phyloP scores from a whole-genome alignment of 1,139 yeast species.

The Candida sp. region DNA sequence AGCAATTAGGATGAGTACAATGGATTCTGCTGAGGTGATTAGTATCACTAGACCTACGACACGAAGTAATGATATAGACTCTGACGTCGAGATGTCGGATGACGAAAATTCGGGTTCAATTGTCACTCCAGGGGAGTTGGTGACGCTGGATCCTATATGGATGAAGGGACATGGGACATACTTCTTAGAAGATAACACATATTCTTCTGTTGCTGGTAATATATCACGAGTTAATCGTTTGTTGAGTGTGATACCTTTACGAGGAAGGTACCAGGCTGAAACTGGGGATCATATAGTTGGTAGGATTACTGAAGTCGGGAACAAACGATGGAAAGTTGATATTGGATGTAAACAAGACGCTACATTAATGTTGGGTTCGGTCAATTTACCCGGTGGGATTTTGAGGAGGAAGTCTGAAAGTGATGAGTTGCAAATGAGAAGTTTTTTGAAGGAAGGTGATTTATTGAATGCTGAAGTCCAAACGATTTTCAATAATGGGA shows the following conservation, averaged over 20 bases:
- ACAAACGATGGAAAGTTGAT: slow-evolving; percentile 95
- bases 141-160: slow-evolving; percentile 95
- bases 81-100: slow-evolving; percentile 34
- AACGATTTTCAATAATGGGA: slow-evolving; percentile 82
- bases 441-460: slow-evolving; percentile 95
- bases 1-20: slow-evolving; percentile 4
- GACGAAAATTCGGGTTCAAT: slow-evolving; percentile 23
- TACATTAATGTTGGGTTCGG: slow-evolving; percentile 88
- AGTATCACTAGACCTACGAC: slow-evolving; percentile 33
- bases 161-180: slow-evolving; percentile 99
- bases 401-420: slow-evolving; percentile 89
- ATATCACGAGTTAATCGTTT: slow-evolving; percentile 84
- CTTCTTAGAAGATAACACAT: slow-evolving; percentile 66
- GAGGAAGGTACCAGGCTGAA: slow-evolving; percentile 88
- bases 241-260: slow-evolving; percentile 79
- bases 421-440: slow-evolving; percentile 96
- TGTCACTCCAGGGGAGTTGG: slow-evolving; percentile 97
- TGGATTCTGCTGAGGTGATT: slow-evolving; percentile 32
- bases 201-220: slow-evolving; percentile 90
- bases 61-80: slow-evolving; percentile 14
- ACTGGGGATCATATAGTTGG: slow-evolving; percentile 98
- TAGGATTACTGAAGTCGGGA: slow-evolving; percentile 90
- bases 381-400: slow-evolving; percentile 96
- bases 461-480: slow-evolving; percentile 95
- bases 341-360: slow-evolving; percentile 95